Evolutionary conservation across 2,329 filamentous ascomycete species (phyloP).

Genomic region (Ophiosphaerella herpotricha): DNA sequence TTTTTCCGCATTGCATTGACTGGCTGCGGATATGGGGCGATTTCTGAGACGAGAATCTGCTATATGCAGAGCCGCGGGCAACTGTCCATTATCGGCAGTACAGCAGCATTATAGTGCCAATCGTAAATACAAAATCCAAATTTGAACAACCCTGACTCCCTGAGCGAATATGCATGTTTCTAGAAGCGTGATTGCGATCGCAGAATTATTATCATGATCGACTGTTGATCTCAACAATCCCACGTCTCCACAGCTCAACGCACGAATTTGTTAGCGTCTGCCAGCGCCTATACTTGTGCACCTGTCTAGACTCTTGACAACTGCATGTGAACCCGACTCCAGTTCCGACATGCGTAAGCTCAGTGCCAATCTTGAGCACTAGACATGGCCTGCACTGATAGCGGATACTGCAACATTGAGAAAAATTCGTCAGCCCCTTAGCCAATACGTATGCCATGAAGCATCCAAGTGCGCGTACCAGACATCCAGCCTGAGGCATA

Average conservation of each 20-base stretch:
- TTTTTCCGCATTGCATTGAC: conserved; percentile 26
- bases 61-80: background rate
- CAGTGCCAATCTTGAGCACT: no score
- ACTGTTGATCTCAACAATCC: background rate
- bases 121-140: conserved; percentile 1
- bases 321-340: background rate
- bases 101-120: background rate
- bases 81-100: background rate
- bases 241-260: background rate
- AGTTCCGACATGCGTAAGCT: background rate
- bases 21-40: conserved; percentile 3
- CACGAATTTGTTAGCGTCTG: background rate
- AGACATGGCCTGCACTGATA: no score
- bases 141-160: background rate
- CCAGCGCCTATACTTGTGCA: background rate
- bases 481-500: no score
- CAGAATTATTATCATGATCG: background rate
- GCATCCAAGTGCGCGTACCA: no score
- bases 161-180: background rate
- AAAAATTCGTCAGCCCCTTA: no score
- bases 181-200: background rate
- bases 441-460: no score
- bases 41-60: conserved; percentile 2
- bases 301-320: background rate
- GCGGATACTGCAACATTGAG: no score